A percentile compares a stretch with the other conserved stretches of the same genome.
These are phyloP conservation scores for Coniosporium tulheliwenetii DNA, from an alignment of 2,329 filamentous ascomycete genomes.

Conservation along the genomic window DNA sequence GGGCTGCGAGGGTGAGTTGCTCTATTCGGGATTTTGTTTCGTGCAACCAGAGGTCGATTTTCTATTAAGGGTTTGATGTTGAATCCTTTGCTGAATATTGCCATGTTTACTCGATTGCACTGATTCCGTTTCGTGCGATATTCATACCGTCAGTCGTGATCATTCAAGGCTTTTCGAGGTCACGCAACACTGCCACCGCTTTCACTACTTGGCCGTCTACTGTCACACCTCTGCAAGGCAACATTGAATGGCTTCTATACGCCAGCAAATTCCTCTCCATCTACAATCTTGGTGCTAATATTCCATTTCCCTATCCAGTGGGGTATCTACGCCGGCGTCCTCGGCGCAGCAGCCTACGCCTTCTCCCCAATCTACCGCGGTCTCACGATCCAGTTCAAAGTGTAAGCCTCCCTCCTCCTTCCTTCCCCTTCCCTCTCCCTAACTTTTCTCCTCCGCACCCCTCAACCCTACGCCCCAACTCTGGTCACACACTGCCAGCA, in stretches of 20 bases:
- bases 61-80: no score
- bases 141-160: no score
- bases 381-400: slow-evolving; percentile 61
- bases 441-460: slow-evolving; percentile 1
- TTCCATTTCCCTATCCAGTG: slow-evolving; percentile 28
- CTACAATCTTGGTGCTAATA: neutral
- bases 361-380: slow-evolving; percentile 58
- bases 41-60: no score
- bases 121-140: no score
- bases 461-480: neutral
- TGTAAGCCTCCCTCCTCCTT: slow-evolving; percentile 35
- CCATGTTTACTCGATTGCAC: no score
- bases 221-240: neutral
- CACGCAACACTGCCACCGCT: neutral
- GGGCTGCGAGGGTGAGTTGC: slow-evolving; percentile 44
- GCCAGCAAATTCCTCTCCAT: neutral
- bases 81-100: no score
- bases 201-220: neutral
- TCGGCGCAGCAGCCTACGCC: slow-evolving; percentile 46
- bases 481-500: neutral
- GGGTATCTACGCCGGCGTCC: slow-evolving; percentile 48
- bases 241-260: neutral
- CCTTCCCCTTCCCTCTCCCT: slow-evolving; percentile 1
- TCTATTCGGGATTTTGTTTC: no score
- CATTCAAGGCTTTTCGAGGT: no score